Evolutionary conservation across 164 flowering plant genomes (phyloP), one percentile per base, ranked within the genome.

Genomic region (Vitis amurensis): DNA sequence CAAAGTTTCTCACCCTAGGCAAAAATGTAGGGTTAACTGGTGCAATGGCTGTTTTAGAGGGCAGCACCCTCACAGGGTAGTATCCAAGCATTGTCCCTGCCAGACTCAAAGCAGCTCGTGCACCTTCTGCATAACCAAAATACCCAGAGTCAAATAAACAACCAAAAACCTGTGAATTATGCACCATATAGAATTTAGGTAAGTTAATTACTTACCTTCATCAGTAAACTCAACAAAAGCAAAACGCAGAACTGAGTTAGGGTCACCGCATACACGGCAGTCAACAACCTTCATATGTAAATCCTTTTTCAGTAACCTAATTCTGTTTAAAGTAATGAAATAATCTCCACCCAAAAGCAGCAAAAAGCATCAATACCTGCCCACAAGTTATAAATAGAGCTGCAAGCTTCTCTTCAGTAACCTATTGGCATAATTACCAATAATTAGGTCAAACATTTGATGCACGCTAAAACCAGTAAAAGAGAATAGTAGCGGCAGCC

Each of bases 1-100:
- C 2, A 31, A 66, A 47, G 59, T 53, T 64, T 62, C 84, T 81
- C 76, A 90, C 92, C 92, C 88, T 78, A 0, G 97, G 97, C 82
- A 91, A 80, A 83, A 85, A 88, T 17, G 88, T 85, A 53, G 92
- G 92, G 78, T 91, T 91, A 69, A 89, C 97, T 1, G 97, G 97
- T 62, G 97, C 97, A 76, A 91, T 91, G 37, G 97, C 92, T 51
- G 97, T 91, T 85, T 91, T 91, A 17, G 97, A 89, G 4, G 94
- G 94, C 76, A 89, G 81, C 71, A 91, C 94, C 72, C 83, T 83
- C 9, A 91, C 87, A 50, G 97, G 97, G 68, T 89, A 89, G 71
- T 52, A 91, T 67, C 97, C 97, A 59, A 89, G 94, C 89, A 89
- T 83, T 6, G 97, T 88, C 55, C 97, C 97, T 9, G 90, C 79